Conservation (phyloP, 768 basidiomycete species). For the Podaxis sp. region DNA sequence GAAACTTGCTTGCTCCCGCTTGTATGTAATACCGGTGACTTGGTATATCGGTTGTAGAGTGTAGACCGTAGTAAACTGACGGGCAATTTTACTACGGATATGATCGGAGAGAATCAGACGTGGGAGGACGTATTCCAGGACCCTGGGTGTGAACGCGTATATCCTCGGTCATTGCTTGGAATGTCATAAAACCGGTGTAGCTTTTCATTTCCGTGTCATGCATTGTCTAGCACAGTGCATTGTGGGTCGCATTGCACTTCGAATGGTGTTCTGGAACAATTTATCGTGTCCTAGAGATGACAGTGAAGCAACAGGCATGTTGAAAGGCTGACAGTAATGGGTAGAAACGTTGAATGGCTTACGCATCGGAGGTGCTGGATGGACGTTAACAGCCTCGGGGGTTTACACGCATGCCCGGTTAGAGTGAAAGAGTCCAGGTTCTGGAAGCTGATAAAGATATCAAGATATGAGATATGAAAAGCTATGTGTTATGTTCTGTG, state of each 20-base stretch:
- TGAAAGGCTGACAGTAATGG: not conserved
- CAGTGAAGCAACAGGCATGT: not conserved
- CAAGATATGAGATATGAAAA: not conserved
- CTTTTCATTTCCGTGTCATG: constrained; percentile 8
- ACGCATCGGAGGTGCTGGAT: not conserved
- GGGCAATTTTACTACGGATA: not conserved
- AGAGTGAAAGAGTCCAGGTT: not conserved
- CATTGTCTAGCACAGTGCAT: not conserved
- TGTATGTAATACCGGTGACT: not conserved
- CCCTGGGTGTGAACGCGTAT: not conserved
- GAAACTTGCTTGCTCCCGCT: not conserved
- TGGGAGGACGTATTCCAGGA: not conserved
- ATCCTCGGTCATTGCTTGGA: constrained; percentile 2
- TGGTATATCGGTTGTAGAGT: not conserved
- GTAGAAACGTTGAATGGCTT: not conserved
- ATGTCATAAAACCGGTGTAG: not conserved
- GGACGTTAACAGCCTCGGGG: not conserved
- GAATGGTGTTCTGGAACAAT: constrained; percentile 1
- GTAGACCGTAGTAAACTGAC: not conserved
- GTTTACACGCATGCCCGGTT: not conserved
- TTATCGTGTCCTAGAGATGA: not conserved
- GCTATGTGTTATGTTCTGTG: not conserved
- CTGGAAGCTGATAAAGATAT: not conserved
- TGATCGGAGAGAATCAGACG: not conserved
- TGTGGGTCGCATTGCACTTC: not conserved